Conservation (phyloP, 331 rosid species). For the Phaseolus coccineus region DNA sequence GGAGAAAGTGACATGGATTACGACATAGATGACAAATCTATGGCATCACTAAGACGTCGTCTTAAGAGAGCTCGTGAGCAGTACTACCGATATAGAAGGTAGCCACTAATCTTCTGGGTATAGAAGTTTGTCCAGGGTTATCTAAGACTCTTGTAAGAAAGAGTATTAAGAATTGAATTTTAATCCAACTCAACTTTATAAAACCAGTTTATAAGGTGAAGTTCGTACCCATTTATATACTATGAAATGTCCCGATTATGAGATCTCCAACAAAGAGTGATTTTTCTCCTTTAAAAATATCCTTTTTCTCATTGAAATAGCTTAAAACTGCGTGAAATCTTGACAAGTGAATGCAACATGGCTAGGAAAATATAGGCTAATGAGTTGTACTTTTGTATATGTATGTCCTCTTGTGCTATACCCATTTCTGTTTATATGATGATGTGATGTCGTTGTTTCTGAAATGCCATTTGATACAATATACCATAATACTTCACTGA, state of each 20-base stretch:
- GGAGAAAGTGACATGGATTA: constrained; percentile 97
- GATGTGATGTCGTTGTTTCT: not conserved
- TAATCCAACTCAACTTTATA: too few relatives aligned
- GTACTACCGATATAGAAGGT: constrained; percentile 93
- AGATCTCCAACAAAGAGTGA: not conserved
- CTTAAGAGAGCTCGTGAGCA: constrained; percentile 80
- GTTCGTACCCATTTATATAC: too few relatives aligned
- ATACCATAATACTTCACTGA: not conserved
- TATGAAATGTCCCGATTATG: too few relatives aligned
- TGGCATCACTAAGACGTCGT: constrained; percentile 94
- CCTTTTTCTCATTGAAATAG: not conserved
- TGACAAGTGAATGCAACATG: constrained; percentile 6
- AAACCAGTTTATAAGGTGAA: too few relatives aligned
- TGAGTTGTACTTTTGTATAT: constrained; percentile 10
- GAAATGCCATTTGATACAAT: not conserved
- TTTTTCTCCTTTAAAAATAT: not conserved
- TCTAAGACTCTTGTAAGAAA: not conserved
- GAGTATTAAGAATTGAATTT: too few relatives aligned
- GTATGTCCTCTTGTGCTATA: not conserved
- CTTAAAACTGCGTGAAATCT: constrained; percentile 14
- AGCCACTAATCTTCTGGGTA: constrained; percentile 36
- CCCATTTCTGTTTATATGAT: not conserved
- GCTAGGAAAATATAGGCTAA: constrained; percentile 11
- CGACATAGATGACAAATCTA: constrained; percentile 90
- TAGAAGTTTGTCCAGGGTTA: constrained; percentile 10